These are phyloP conservation scores for Colletotrichum sp. DNA, from an alignment of 2,329 filamentous ascomycete species.

Conservation along the genomic window DNA sequence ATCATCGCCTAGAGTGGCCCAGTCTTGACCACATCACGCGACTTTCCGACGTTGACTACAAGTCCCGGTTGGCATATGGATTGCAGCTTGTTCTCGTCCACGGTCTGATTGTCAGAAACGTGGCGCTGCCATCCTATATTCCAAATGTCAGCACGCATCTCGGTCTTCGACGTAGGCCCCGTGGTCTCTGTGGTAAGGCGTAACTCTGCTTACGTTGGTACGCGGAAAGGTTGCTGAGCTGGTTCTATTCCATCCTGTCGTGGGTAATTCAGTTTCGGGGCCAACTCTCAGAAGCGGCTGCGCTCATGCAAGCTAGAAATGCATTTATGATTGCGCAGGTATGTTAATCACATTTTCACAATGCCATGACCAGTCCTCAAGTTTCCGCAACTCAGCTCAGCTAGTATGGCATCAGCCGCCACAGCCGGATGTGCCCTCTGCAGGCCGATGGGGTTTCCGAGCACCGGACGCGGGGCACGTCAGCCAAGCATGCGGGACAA, in stretches of 20 bases:
- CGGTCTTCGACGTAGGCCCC: not conserved
- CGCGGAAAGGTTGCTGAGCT: not conserved
- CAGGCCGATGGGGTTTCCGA: slow-evolving; percentile 31
- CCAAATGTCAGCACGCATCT: not conserved
- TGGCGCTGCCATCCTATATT: not conserved
- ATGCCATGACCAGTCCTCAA: not conserved
- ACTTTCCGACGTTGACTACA: not conserved
- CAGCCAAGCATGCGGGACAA: slow-evolving; percentile 18
- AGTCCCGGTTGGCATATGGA: not conserved
- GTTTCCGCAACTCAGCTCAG: slow-evolving; percentile 29
- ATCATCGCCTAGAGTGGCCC: not conserved
- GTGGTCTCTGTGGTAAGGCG: not conserved
- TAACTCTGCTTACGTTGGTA: not conserved
- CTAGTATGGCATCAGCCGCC: slow-evolving; percentile 27
- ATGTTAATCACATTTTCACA: slow-evolving; percentile 30
- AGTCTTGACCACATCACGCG: not conserved
- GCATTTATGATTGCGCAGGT: not conserved
- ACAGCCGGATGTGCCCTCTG: slow-evolving; percentile 25
- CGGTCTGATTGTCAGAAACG: not conserved
- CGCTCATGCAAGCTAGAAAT: not conserved
- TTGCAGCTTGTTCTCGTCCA: not conserved
- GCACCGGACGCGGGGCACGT: slow-evolving; percentile 16
- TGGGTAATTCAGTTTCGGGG: not conserved
- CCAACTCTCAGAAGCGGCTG: not conserved
- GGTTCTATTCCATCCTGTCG: not conserved